Base-by-base conservation (phyloP, 345 rosid species). In the Ceriops decandra region DNA sequence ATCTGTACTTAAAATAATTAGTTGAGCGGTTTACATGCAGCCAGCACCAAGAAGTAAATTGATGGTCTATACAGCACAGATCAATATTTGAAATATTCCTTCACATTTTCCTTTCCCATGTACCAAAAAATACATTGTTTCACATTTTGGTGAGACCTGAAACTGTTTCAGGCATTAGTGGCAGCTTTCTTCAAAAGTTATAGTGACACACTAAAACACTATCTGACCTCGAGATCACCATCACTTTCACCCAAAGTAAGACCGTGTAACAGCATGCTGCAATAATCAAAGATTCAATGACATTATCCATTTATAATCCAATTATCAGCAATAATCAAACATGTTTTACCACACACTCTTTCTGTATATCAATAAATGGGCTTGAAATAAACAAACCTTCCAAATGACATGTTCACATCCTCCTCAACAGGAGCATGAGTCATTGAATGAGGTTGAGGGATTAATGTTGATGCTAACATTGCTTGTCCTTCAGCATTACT, bases 341-440 rank as follows among this genome's bases (percentile, higher is more conserved):
- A 42, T 42, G 15, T 42, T 42, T 42, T 42, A 42, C 15, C 17
- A 42, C 17, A 13, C 17, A 42, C 5, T 13, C 17, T 42, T 11
- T 42, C 17, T 8, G 30, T 6, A n/a, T 27, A 67, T 27, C 46
- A 70, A 28, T 22, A 64, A 68, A 74, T 60, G 49, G 60, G 65
- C 64, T 63, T 20, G 26, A 27, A 72, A 52, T 32, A 67, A 70
- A 70, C 72, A 57, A 54, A 92, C 99, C 99, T 92, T 86, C 99
- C 98, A 83, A 95, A 95, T 63, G 99, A 92, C 90, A 95, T 79
- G 82, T 88, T 83, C 79, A 88, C 90, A 72, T 95, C 97, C 76
- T 90, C 98, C 67, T 92, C 98, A 57, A 84, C 77, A 62, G 91
- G 73, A 73, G 89, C 86, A 68, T 77, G 83, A 71, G 76, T 60